Evolutionary conservation across 2,329 filamentous ascomycete species (phyloP).

Genomic region (Phyllachora maydis): DNA sequence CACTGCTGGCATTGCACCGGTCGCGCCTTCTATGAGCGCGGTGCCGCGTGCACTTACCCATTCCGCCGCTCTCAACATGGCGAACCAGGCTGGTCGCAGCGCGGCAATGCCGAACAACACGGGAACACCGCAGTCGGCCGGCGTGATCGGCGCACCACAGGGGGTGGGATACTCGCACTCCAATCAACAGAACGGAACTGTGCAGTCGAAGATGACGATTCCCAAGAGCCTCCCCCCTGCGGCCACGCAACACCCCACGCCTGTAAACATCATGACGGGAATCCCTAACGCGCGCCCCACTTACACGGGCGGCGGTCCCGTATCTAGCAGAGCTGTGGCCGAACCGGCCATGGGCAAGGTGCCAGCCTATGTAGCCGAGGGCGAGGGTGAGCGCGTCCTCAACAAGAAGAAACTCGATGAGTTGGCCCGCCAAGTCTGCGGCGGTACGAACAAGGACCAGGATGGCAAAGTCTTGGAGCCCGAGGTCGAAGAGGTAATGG

Average conservation of each 20-base stretch:
- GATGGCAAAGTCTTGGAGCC: slow-evolving; percentile 65
- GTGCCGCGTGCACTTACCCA: slow-evolving; percentile 23
- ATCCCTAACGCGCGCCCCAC: slow-evolving; percentile 56
- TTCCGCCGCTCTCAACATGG: slow-evolving; percentile 25
- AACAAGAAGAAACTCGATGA: slow-evolving; percentile 97
- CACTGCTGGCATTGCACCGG: no score
- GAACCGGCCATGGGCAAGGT: slow-evolving; percentile 71
- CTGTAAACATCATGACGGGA: slow-evolving; percentile 48
- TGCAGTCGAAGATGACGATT: slow-evolving; percentile 54
- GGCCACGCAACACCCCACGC: slow-evolving; percentile 47
- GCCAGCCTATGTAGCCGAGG: slow-evolving; percentile 70
- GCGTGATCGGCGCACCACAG: slow-evolving; percentile 11
- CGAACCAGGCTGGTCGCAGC: slow-evolving; percentile 17
- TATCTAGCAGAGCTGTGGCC: slow-evolving; percentile 62
- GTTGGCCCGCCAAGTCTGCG: slow-evolving; percentile 81
- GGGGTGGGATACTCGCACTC: slow-evolving; percentile 27
- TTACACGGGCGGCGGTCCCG: slow-evolving; percentile 56
- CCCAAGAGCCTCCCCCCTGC: slow-evolving; percentile 55
- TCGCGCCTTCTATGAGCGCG: no score
- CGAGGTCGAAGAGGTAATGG: slow-evolving; percentile 77
- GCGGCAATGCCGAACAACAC: slow-evolving; percentile 6
- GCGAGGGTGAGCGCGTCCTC: slow-evolving; percentile 80
- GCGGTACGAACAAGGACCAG: slow-evolving; percentile 49
- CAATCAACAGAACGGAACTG: slow-evolving; percentile 13
- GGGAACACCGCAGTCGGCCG: slow-evolving; percentile 6